Conservation (phyloP, 2,329 filamentous ascomycete species). For the Metarhizium brunneum region DNA sequence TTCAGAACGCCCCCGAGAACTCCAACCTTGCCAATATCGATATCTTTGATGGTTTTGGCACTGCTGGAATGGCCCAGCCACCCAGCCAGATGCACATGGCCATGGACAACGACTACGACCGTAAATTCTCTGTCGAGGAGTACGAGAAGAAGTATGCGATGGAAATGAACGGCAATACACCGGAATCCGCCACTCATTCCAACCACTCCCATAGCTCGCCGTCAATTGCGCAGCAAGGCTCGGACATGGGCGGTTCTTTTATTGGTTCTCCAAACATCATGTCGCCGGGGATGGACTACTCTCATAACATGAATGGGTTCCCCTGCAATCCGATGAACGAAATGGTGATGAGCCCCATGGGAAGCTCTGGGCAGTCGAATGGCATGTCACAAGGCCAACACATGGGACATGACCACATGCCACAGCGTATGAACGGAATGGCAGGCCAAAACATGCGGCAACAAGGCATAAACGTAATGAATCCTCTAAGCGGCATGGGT, state of each 20-base stretch:
- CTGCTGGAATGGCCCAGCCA: constrained; percentile 49
- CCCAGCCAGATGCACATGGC: constrained; percentile 30
- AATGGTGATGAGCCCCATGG: constrained; percentile 43
- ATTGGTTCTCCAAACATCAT: constrained; percentile 43
- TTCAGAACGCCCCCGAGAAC: constrained; percentile 49
- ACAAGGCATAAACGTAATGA: constrained; percentile 22
- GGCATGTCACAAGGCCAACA: constrained; percentile 17
- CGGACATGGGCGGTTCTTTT: constrained; percentile 39
- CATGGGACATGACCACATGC: constrained; percentile 17
- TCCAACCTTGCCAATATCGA: constrained; percentile 44
- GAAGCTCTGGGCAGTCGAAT: constrained; percentile 15
- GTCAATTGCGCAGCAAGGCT: constrained; percentile 15
- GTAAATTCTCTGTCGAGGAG: constrained; percentile 34
- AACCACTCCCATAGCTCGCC: constrained; percentile 21
- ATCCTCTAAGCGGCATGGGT: constrained; percentile 17
- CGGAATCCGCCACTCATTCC: constrained; percentile 22
- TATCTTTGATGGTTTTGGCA: constrained; percentile 59
- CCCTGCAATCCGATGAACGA: constrained; percentile 37
- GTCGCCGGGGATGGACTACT: constrained; percentile 43
- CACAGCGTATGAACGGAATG: constrained; percentile 18
- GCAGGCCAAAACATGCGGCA: constrained; percentile 14
- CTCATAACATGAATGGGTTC: constrained; percentile 35
- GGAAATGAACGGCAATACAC: constrained; percentile 24
- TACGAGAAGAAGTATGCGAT: constrained; percentile 30
- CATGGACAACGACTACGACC: constrained; percentile 38